These are phyloP conservation scores for Macrocystidia cucumis DNA, from an alignment of 1,284 basidiomycete species.

Conservation along the genomic window DNA sequence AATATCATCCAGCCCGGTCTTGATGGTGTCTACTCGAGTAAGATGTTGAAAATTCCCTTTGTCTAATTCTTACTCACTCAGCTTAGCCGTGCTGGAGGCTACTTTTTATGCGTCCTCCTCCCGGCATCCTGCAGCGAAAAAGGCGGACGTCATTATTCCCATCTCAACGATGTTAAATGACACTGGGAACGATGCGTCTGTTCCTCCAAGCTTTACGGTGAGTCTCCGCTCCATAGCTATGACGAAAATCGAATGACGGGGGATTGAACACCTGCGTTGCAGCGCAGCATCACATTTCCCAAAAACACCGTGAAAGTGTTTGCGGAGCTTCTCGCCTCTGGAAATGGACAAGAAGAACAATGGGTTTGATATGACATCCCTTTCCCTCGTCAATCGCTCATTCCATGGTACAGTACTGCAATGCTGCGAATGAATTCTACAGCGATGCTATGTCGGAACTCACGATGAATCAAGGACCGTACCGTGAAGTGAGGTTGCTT, in stretches of 20 bases:
- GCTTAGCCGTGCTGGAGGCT: constrained; percentile 53
- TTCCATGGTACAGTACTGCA: constrained; percentile 53
- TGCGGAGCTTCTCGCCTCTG: constrained; percentile 68
- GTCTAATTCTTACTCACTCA: background rate
- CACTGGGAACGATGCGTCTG: constrained; percentile 61
- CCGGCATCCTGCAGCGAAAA: constrained; percentile 46
- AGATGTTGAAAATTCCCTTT: constrained; percentile 10
- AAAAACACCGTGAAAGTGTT: constrained; percentile 60
- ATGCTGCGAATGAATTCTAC: constrained; percentile 56
- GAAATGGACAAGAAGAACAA: constrained; percentile 70
- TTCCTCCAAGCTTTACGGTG: constrained; percentile 68
- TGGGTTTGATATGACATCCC: constrained; percentile 45
- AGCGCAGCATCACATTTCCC: constrained; percentile 66
- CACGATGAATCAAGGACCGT: constrained; percentile 58
- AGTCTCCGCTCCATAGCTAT: constrained; percentile 18
- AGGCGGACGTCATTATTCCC: constrained; percentile 60
- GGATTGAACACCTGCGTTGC: background rate
- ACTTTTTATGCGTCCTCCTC: constrained; percentile 61
- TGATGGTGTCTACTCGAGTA: constrained; percentile 65
- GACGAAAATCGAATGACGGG: background rate
- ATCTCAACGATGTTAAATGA: constrained; percentile 55
- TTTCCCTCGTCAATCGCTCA: constrained; percentile 5
- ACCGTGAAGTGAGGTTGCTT: constrained; percentile 74
- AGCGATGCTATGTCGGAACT: constrained; percentile 43
- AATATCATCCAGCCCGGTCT: constrained; percentile 52